phyloP scores from a whole-genome alignment of 805 yeast genomes.

The Candida taoyuanica region DNA sequence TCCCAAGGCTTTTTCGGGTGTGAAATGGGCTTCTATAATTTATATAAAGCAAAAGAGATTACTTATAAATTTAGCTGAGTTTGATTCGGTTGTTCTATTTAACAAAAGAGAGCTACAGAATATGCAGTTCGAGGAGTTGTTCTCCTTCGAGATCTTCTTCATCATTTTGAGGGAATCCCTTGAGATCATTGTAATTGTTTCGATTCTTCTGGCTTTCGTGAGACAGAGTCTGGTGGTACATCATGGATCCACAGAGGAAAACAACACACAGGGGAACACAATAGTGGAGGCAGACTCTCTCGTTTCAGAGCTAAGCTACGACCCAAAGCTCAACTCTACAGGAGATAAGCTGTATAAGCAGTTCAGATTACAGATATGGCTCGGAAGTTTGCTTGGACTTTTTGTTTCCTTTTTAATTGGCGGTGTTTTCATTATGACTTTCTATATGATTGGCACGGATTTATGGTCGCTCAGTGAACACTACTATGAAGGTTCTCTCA shows the following conservation, averaged over 20 bases:
- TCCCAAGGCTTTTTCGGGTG: too few species aligned
- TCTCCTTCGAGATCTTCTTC: constrained; percentile 70
- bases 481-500: constrained; percentile 83
- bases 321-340: constrained; percentile 18
- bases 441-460: constrained; percentile 76
- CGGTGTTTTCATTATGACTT: constrained; percentile 58
- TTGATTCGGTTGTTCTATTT: too few species aligned
- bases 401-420: constrained; percentile 70
- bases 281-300: constrained; percentile 1
- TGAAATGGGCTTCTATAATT: too few species aligned
- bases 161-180: constrained; percentile 69
- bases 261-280: constrained; percentile 2
- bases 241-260: too few species aligned
- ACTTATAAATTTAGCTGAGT: too few species aligned
- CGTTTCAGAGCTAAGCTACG: background rate
- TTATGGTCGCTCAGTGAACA: constrained; percentile 86
- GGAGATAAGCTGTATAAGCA: constrained; percentile 36
- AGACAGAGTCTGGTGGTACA: constrained; percentile 49
- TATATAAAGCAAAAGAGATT: too few species aligned
- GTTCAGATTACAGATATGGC: constrained; percentile 69
- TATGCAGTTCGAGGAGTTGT: constrained; percentile 39
- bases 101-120: background rate
- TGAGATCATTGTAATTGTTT: constrained; percentile 71
- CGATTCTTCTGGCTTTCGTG: constrained; percentile 67
- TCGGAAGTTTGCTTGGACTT: constrained; percentile 74